Evolutionary conservation across 331 rosid species (phyloP).

Genomic region (Quercus tomentella): DNA sequence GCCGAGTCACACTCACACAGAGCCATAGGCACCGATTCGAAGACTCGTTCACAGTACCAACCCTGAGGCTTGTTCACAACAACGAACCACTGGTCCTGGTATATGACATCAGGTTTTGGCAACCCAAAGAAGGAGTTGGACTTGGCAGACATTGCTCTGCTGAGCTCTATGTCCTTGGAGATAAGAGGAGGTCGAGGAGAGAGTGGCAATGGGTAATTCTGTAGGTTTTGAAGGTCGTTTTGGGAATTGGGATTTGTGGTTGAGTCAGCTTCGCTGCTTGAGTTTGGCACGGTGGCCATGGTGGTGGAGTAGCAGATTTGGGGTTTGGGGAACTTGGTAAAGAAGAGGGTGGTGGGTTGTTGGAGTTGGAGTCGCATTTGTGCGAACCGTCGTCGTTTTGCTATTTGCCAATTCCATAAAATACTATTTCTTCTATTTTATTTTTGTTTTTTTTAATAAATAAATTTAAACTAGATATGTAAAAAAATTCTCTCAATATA

Average conservation of each 20-base stretch:
- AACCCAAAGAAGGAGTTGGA: slow-evolving; percentile 60
- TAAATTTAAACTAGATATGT: no score
- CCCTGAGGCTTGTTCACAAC: slow-evolving; percentile 82
- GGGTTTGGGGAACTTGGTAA: slow-evolving; percentile 15
- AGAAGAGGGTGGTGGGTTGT: not conserved
- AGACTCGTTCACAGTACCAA: slow-evolving; percentile 70
- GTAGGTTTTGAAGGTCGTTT: slow-evolving; percentile 17
- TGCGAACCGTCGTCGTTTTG: no score
- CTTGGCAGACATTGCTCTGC: slow-evolving; percentile 64
- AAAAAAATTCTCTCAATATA: no score
- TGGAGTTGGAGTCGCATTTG: not conserved
- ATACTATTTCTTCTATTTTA: no score
- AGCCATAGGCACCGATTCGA: slow-evolving; percentile 44
- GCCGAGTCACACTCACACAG: slow-evolving; percentile 28
- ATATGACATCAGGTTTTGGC: slow-evolving; percentile 37
- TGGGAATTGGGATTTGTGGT: slow-evolving; percentile 19
- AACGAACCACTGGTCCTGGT: slow-evolving; percentile 64
- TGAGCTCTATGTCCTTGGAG: slow-evolving; percentile 71
- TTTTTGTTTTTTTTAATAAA: no score
- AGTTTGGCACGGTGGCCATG: slow-evolving; percentile 22
- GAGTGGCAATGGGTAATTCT: slow-evolving; percentile 57
- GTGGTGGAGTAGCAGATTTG: not conserved
- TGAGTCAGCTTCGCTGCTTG: not conserved
- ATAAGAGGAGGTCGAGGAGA: slow-evolving; percentile 68
- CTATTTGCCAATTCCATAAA: not conserved